These are phyloP conservation scores for Lachancea nothofagi DNA, from an alignment of 805 yeast species.

Conservation along the genomic window DNA sequence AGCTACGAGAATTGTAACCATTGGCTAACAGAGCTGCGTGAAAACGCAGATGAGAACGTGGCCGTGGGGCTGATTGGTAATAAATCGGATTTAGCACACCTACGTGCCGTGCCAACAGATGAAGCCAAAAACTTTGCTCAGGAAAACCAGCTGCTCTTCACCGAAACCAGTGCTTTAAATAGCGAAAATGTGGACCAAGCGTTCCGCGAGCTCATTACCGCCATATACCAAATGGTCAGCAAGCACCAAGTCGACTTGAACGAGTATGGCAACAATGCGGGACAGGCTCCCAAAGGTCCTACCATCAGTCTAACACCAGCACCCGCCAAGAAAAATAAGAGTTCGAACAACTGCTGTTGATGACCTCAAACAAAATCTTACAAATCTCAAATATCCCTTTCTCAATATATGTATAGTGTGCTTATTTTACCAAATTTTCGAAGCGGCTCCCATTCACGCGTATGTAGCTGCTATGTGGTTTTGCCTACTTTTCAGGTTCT, in stretches of 20 bases:
- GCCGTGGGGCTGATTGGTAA: slow-evolving; percentile 92
- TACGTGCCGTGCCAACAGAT: slow-evolving; percentile 95
- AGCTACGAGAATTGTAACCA: slow-evolving; percentile 79
- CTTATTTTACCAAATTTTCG: slow-evolving; percentile 12
- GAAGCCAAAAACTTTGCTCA: slow-evolving; percentile 93
- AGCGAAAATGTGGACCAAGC: slow-evolving; percentile 93
- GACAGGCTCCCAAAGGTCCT: slow-evolving; percentile 68
- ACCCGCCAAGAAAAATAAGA: slow-evolving; percentile 69
- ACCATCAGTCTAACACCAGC: slow-evolving; percentile 91
- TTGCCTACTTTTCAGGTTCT: slow-evolving; percentile 7
- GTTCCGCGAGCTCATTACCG: slow-evolving; percentile 86
- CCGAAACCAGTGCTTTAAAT: slow-evolving; percentile 92
- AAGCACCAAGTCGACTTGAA: slow-evolving; percentile 88
- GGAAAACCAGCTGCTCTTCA: slow-evolving; percentile 85
- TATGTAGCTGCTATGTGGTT: too few relatives aligned
- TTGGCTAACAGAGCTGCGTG: slow-evolving; percentile 87
- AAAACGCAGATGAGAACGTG: slow-evolving; percentile 90
- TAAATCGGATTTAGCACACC: slow-evolving; percentile 83
- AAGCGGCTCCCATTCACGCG: too few relatives aligned
- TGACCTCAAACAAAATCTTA: too few relatives aligned
- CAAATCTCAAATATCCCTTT: not conserved
- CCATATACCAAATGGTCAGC: slow-evolving; percentile 90
- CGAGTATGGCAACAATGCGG: slow-evolving; percentile 43
- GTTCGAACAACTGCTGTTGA: slow-evolving; percentile 61
- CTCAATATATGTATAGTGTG: not conserved